Conservation (phyloP, 75 land plant species). For the Cryptomeria japonica region DNA sequence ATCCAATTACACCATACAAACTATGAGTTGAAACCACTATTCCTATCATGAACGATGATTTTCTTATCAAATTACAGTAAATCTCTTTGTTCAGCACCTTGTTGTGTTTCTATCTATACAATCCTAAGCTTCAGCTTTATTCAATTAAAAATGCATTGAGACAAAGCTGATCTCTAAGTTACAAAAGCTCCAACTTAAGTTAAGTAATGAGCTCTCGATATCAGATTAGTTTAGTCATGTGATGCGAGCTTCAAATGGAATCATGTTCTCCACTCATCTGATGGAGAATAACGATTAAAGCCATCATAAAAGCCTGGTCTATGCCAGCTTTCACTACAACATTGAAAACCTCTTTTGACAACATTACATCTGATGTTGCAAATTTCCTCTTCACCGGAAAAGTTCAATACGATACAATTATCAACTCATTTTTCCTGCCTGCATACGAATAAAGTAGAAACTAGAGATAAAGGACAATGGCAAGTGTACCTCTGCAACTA, state of each 20-base stretch:
- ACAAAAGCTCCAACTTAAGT: too few relatives aligned
- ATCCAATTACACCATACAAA: neutral
- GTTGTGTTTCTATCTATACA: too few relatives aligned
- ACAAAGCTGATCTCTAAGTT: too few relatives aligned
- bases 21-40: neutral
- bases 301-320: slow-evolving; percentile 6
- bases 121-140: too few relatives aligned
- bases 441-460: neutral
- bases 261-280: slow-evolving; percentile 8
- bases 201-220: too few relatives aligned
- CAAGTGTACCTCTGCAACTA: slow-evolving; percentile 7
- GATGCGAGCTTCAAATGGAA: neutral
- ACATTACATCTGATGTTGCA: neutral
- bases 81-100: too few relatives aligned
- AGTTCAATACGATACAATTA: neutral
- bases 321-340: neutral
- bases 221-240: too few relatives aligned
- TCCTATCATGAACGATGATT: too few relatives aligned
- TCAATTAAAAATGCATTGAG: too few relatives aligned
- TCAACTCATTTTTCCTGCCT: neutral
- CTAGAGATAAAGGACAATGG: neutral
- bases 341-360: slow-evolving; percentile 10
- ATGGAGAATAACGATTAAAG: neutral
- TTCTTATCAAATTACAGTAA: too few relatives aligned
- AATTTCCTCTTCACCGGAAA: slow-evolving; percentile 6